Conservation (phyloP, 192 early-diverging fungal species). For the Gonapodya prolifera region DNA sequence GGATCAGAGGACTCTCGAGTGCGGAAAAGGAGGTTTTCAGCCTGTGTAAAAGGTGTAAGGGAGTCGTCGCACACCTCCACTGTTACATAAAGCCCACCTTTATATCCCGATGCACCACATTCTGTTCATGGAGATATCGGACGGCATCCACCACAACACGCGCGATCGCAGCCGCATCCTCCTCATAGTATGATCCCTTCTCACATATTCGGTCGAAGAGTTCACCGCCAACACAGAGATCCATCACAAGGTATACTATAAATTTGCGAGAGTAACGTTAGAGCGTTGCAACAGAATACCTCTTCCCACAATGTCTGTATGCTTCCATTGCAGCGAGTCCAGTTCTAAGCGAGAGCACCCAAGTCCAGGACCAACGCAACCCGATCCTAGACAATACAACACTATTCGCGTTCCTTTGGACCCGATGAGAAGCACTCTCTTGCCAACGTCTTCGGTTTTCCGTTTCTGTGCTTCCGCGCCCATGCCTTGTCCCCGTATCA, state of each 20-base stretch:
- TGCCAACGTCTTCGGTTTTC: too few relatives aligned
- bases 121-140: conserved; percentile 6
- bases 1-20: conserved; percentile 29
- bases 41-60: not conserved
- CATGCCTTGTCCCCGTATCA: too few relatives aligned
- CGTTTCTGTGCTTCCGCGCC: too few relatives aligned
- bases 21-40: conserved; percentile 68
- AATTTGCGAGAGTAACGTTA: not conserved
- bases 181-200: conserved; percentile 34
- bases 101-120: conserved; percentile 14
- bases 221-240: conserved; percentile 28
- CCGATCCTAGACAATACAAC: too few relatives aligned
- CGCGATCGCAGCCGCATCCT: conserved; percentile 8
- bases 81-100: conserved; percentile 31
- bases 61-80: too few relatives aligned
- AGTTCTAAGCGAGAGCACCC: too few relatives aligned
- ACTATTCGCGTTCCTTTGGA: too few relatives aligned
- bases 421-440: too few relatives aligned
- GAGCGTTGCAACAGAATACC: not conserved
- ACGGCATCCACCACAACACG: conserved; percentile 8
- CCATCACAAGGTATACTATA: conserved; percentile 10
- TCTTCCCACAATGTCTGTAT: too few relatives aligned
- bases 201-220: conserved; percentile 38
- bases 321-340: too few relatives aligned
- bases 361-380: too few relatives aligned